These are phyloP conservation scores for Tuctoria greenei DNA, from an alignment of 176 grass and related monocot genomes.

Conservation along the genomic window DNA sequence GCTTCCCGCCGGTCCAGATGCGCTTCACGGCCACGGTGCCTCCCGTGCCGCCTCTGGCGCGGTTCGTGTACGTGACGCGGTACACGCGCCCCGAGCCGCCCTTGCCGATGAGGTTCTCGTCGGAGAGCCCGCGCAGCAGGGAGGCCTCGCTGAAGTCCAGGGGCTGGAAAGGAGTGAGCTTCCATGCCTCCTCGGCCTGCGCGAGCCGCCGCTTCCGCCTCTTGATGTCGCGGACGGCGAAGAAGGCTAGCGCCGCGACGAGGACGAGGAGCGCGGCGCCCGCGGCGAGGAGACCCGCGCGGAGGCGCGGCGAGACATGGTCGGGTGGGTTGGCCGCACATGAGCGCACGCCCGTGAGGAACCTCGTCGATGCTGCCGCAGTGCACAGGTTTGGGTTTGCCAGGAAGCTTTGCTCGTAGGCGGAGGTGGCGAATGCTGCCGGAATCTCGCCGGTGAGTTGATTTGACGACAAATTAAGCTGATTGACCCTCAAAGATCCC, in stretches of 20 bases:
- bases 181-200: slow-evolving; percentile 52
- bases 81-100: slow-evolving; percentile 74
- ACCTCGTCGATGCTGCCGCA: not conserved
- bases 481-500: slow-evolving; percentile 39
- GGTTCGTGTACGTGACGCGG: slow-evolving; percentile 48
- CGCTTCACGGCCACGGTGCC: slow-evolving; percentile 80
- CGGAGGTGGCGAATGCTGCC: slow-evolving; percentile 19
- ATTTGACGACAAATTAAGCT: slow-evolving; percentile 73
- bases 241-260: slow-evolving; percentile 29
- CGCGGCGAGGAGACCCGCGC: slow-evolving; percentile 47
- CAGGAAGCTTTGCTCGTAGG: slow-evolving; percentile 57
- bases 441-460: slow-evolving; percentile 67
- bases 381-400: slow-evolving; percentile 61
- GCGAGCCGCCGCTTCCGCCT: slow-evolving; percentile 41
- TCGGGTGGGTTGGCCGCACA: slow-evolving; percentile 33
- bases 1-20: slow-evolving; percentile 51
- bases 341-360: slow-evolving; percentile 20
- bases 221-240: slow-evolving; percentile 41
- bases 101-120: slow-evolving; percentile 78
- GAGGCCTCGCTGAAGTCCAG: slow-evolving; percentile 62
- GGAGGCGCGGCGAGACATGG: slow-evolving; percentile 31
- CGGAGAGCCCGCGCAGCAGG: slow-evolving; percentile 52
- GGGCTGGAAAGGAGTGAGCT: slow-evolving; percentile 69
- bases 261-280: slow-evolving; percentile 43
- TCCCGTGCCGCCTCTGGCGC: not conserved